phyloP scores from a whole-genome alignment of 345 rosid genomes.

The Lepidium sativum region DNA sequence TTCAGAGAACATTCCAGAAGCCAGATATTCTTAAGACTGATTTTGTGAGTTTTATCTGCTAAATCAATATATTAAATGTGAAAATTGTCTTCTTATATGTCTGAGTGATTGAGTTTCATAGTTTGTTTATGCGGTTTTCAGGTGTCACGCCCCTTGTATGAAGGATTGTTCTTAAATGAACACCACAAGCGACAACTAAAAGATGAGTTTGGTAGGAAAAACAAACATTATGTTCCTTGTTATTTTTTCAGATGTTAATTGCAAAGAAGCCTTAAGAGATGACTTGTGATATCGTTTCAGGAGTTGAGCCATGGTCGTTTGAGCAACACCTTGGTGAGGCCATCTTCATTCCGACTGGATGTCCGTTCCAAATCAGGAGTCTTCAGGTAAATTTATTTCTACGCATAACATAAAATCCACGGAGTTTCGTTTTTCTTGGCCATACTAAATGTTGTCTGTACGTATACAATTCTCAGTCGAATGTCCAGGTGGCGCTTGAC shows the following conservation, averaged over 20 bases:
- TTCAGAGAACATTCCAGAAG: slow-evolving; percentile 32
- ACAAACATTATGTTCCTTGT: not conserved
- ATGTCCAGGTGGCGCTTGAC: slow-evolving; percentile 80
- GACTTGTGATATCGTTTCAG: slow-evolving; percentile 30
- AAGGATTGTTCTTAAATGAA: slow-evolving; percentile 46
- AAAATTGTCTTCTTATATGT: not conserved
- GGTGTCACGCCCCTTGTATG: slow-evolving; percentile 55
- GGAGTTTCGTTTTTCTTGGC: not conserved
- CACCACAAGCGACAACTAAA: slow-evolving; percentile 57
- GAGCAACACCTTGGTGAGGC: slow-evolving; percentile 79
- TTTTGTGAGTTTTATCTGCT: slow-evolving; percentile 38
- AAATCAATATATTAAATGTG: not conserved
- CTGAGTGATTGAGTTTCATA: slow-evolving; percentile 1
- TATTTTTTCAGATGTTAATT: not conserved
- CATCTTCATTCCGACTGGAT: slow-evolving; percentile 88
- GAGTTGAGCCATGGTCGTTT: slow-evolving; percentile 92
- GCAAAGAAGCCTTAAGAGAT: slow-evolving; percentile 2
- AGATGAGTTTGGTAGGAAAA: slow-evolving; percentile 65
- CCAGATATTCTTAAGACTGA: slow-evolving; percentile 28
- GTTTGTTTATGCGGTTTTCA: slow-evolving; percentile 31
- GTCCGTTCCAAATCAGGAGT: slow-evolving; percentile 80
- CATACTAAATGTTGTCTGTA: not conserved
- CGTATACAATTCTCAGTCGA: slow-evolving; percentile 54
- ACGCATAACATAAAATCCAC: not conserved
- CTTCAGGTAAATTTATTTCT: slow-evolving; percentile 44